Base-by-base conservation (phyloP, 2,329 filamentous ascomycete genomes). In the Phaeoacremonium minimum region DNA sequence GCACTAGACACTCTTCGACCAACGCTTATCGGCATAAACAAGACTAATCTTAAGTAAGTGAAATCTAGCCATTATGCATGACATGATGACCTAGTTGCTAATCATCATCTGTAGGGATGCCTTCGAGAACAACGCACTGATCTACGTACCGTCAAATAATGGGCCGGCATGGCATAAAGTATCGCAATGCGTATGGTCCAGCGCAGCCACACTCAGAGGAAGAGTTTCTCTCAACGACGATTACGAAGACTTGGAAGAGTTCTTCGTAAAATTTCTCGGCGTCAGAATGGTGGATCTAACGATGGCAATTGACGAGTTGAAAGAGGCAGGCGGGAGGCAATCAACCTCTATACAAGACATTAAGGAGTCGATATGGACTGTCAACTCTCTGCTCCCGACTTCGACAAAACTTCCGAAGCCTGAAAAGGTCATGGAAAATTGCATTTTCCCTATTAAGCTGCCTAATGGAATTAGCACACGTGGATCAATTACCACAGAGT, bases 231-330 rank as follows among this genome's bases (percentile, higher is more conserved):
- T 49, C 13, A 30, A 41, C n/a, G 14, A 31, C 3, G 30, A 43
- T 13, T 48, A 46, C 18, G 33, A 37, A 20, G 33, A 29, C 4
- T 18, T 44, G 17, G 12, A 33, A 16, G 26, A 18, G 0, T 28
- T 47, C 3, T 46, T 48, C 8, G 28, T 61, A 4, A 11, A 36
- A 0, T 40, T 49, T 0, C 45, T 65, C 0, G 51, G 52, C 0
- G 53, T 64, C 0, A 50, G 48, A 30, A 43, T 46, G 2, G 40
- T 64, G 0, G 53, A 50, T 1, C 33, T 61, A 0, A 17, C 44
- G 0, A 60, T 64, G 53, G 53, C 51, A 2, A 52, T 54, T 28
- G 47, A 58, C 2, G 48, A 58, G 29, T 45, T 64, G 11, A 50
- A 45, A 6, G 34, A 50, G 3, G 38, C 48, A 8, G 43, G 29